Percentiles rank a stretch among this genome's conserved stretches.
Conservation (phyloP, 2,329 filamentous ascomycete genomes). For the Cladorrhinum sp. region DNA sequence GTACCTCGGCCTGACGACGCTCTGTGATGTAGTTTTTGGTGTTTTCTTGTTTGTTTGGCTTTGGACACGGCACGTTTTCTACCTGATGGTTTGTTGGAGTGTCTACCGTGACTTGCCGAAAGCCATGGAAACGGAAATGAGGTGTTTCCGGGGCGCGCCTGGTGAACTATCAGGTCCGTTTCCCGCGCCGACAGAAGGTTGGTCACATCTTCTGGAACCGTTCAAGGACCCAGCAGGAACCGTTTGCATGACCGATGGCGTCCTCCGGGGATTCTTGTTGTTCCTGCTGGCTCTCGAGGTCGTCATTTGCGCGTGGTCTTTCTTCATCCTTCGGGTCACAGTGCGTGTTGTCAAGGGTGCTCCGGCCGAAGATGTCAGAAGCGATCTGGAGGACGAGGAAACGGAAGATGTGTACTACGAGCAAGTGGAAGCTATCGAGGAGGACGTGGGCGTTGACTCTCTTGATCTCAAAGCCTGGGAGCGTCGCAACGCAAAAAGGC, state of each 20-base stretch:
- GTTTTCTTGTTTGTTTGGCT: conserved; percentile 81
- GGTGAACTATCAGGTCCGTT: conserved; percentile 53
- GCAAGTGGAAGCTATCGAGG: too few species aligned
- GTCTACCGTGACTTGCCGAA: conserved; percentile 62
- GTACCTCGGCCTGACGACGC: conserved; percentile 67
- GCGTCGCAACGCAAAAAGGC: too few species aligned
- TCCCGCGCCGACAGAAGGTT: conserved; percentile 43
- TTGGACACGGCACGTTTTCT: conserved; percentile 71
- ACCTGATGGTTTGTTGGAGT: conserved; percentile 73
- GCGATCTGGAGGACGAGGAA: conserved; percentile 72
- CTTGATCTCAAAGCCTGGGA: too few species aligned
- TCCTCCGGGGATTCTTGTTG: conserved; percentile 70
- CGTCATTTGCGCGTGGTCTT: conserved; percentile 78
- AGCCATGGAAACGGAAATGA: conserved; percentile 24
- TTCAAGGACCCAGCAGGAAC: conserved; percentile 65
- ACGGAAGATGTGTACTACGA: too few species aligned
- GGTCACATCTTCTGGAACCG: conserved; percentile 65
- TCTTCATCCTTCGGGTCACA: conserved; percentile 39
- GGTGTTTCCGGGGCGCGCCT: conserved; percentile 38
- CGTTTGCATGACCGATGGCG: conserved; percentile 70
- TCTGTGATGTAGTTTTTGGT: conserved; percentile 76
- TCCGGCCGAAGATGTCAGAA: conserved; percentile 74
- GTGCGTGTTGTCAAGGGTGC: conserved; percentile 66
- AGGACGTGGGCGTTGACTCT: too few species aligned
- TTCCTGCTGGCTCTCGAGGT: conserved; percentile 71